phyloP scores from a whole-genome alignment of 1,139 yeast species.

The Protomyces inouyei region DNA sequence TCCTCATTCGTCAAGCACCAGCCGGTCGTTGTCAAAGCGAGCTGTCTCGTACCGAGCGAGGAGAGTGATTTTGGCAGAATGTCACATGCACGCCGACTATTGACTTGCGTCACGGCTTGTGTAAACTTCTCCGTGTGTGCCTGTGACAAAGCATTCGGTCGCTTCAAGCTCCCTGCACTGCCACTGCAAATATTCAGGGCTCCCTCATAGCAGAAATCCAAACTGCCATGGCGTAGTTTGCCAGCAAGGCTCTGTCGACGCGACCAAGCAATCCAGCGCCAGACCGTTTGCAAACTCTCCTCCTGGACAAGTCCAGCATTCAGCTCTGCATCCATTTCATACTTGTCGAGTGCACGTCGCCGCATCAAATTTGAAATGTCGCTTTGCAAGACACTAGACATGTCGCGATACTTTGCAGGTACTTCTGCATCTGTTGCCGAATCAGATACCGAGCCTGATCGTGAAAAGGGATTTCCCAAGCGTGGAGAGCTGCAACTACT shows the following conservation, averaged over 20 bases:
- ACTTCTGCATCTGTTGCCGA: not conserved
- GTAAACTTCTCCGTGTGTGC: constrained; percentile 1
- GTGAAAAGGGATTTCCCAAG: not conserved
- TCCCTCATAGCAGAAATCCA: constrained; percentile 84
- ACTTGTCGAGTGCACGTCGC: constrained; percentile 65
- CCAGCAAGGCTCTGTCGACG: constrained; percentile 47
- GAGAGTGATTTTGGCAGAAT: constrained; percentile 32
- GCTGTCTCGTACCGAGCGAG: constrained; percentile 52
- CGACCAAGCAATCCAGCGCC: constrained; percentile 80
- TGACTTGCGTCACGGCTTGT: constrained; percentile 28
- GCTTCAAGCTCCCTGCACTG: constrained; percentile 37
- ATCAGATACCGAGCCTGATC: not conserved
- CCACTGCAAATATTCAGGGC: constrained; percentile 90
- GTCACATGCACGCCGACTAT: constrained; percentile 33
- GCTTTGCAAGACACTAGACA: constrained; percentile 45
- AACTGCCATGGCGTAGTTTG: constrained; percentile 58
- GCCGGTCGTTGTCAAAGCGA: constrained; percentile 81
- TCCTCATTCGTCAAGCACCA: constrained; percentile 82
- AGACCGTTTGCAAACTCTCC: constrained; percentile 65
- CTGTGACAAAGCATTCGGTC: constrained; percentile 32
- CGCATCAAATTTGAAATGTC: constrained; percentile 58
- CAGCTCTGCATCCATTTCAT: constrained; percentile 62
- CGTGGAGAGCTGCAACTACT: not conserved
- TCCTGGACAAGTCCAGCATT: constrained; percentile 62
- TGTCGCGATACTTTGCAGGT: not conserved